Percentiles rank a stretch among this genome's conserved stretches.
These are phyloP conservation scores for Phialophora verrucosa DNA, from an alignment of 2,329 filamentous ascomycete species.

Conservation along the genomic window DNA sequence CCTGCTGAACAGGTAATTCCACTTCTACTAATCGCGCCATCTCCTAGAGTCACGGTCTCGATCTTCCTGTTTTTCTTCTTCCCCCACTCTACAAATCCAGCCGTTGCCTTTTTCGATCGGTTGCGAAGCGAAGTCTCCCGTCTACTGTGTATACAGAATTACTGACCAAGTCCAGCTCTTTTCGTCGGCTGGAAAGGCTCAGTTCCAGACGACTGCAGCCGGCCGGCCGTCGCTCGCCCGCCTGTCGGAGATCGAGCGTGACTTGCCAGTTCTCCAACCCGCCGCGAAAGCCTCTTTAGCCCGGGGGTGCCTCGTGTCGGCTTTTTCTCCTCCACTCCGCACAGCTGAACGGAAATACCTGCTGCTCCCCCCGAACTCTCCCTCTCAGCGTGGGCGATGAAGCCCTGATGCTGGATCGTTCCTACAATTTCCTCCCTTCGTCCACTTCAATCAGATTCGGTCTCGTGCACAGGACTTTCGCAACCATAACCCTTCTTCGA, in stretches of 20 bases:
- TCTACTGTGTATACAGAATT: background rate
- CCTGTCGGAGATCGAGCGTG: conserved; percentile 18
- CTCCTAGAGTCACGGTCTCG: conserved; percentile 4
- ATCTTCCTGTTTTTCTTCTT: conserved; percentile 18
- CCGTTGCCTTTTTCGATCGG: background rate
- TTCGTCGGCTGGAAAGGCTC: background rate
- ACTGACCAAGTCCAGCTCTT: background rate
- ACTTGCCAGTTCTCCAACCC: conserved; percentile 1
- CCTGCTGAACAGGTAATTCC: conserved; percentile 1
- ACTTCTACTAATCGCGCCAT: conserved; percentile 2
- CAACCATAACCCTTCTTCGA: background rate
- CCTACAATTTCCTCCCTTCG: conserved; percentile 20
- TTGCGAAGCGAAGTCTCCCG: background rate
- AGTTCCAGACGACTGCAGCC: background rate
- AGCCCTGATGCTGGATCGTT: conserved; percentile 35
- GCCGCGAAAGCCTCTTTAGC: conserved; percentile 2
- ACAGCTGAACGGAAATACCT: conserved; percentile 23
- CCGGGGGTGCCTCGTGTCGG: background rate
- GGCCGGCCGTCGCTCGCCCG: background rate
- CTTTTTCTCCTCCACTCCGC: conserved; percentile 24
- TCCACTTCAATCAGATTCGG: conserved; percentile 12
- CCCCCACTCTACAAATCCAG: conserved; percentile 6
- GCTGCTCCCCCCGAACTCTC: conserved; percentile 15
- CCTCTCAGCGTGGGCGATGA: conserved; percentile 27
- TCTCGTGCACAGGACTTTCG: conserved; percentile 10